phyloP scores from a whole-genome alignment of 1,284 basidiomycete genomes.

The Boletus semigastroideus region DNA sequence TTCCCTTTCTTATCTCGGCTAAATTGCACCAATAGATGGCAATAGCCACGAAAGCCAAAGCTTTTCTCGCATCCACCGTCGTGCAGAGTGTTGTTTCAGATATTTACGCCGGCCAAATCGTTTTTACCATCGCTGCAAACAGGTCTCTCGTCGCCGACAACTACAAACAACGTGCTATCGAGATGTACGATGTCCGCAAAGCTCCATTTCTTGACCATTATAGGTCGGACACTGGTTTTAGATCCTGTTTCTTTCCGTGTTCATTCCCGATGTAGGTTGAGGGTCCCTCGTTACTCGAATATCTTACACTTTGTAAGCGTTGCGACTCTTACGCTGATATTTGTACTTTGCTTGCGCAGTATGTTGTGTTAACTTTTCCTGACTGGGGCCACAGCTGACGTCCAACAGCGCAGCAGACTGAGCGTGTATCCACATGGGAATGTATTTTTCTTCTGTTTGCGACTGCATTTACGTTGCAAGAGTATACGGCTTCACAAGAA shows the following conservation, averaged over 20 bases:
- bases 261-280: slow-evolving; percentile 47
- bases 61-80: slow-evolving; percentile 75
- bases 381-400: slow-evolving; percentile 2
- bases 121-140: slow-evolving; percentile 63
- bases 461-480: slow-evolving; percentile 74
- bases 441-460: slow-evolving; percentile 73
- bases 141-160: slow-evolving; percentile 82
- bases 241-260: background rate
- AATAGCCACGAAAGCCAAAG: slow-evolving; percentile 78
- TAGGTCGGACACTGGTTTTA: slow-evolving; percentile 39
- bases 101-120: slow-evolving; percentile 72
- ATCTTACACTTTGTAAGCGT: slow-evolving; percentile 82
- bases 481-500: slow-evolving; percentile 78
- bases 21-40: slow-evolving; percentile 61
- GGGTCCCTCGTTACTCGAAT: slow-evolving; percentile 79
- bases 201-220: slow-evolving; percentile 86
- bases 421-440: slow-evolving; percentile 61
- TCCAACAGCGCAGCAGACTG: slow-evolving; percentile 53
- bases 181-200: slow-evolving; percentile 70
- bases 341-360: slow-evolving; percentile 75
- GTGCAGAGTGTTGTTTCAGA: slow-evolving; percentile 83
- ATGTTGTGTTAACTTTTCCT: slow-evolving; percentile 35
- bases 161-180: slow-evolving; percentile 76
- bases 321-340: slow-evolving; percentile 62
- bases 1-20: background rate